Conservation (phyloP, 371 early-diverging fungal species). For the Mucor piriformis region DNA sequence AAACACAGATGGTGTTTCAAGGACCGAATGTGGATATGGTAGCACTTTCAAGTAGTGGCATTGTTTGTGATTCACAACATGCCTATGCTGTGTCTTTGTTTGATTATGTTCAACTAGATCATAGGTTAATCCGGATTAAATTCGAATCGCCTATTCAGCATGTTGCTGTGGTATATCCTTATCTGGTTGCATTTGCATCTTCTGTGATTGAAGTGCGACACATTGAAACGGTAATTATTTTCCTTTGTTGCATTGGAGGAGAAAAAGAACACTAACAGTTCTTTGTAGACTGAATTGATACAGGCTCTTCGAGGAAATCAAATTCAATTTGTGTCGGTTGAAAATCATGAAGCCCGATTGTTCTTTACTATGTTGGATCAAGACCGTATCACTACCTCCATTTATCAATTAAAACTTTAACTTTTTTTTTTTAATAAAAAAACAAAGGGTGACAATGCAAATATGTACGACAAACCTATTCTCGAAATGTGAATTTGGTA, state of each 20-base stretch:
- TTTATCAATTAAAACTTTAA: slow-evolving; percentile 19
- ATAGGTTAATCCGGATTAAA: slow-evolving; percentile 11
- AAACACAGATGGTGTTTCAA: neutral
- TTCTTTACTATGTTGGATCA: slow-evolving; percentile 18
- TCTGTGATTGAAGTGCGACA: slow-evolving; percentile 42
- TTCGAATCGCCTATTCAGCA: slow-evolving; percentile 31
- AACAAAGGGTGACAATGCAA: neutral
- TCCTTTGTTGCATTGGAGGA: too few relatives aligned
- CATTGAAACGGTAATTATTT: slow-evolving; percentile 45
- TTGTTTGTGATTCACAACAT: slow-evolving; percentile 8
- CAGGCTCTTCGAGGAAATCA: slow-evolving; percentile 19
- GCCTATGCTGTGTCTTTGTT: slow-evolving; percentile 12
- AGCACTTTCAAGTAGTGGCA: neutral
- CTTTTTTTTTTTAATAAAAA: slow-evolving; percentile 4
- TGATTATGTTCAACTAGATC: neutral
- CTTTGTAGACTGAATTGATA: slow-evolving; percentile 21
- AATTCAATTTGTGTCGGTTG: slow-evolving; percentile 13
- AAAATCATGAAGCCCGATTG: slow-evolving; percentile 5
- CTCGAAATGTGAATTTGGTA: slow-evolving; percentile 2
- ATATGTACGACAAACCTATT: neutral
- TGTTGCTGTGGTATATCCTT: slow-evolving; percentile 31
- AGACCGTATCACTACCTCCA: slow-evolving; percentile 8
- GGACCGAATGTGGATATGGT: slow-evolving; percentile 2
- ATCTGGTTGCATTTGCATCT: slow-evolving; percentile 37
- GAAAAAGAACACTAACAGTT: neutral